Conservation (phyloP, 139 green algal species). For the Deuterostichococcus epilithicus region DNA sequence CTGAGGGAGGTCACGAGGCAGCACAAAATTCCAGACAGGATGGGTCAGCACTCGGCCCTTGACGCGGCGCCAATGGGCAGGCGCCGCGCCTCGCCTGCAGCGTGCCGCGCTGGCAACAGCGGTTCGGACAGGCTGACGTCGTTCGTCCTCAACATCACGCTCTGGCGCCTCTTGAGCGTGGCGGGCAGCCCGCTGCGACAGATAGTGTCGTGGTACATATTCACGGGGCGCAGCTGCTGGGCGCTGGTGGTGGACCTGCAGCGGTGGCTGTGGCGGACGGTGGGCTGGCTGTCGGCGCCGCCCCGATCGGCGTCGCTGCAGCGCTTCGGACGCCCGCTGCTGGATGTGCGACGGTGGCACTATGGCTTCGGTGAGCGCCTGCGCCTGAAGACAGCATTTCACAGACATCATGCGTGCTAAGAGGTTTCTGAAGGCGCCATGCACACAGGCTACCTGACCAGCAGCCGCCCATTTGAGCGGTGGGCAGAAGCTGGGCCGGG, state of each 20-base stretch:
- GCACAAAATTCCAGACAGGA: no score
- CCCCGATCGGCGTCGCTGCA: constrained; percentile 21
- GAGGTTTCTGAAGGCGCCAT: no score
- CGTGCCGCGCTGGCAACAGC: neutral
- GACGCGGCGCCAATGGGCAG: neutral
- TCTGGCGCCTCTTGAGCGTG: neutral
- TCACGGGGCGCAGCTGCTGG: constrained; percentile 14
- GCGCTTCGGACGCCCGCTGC: constrained; percentile 12
- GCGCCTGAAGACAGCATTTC: no score
- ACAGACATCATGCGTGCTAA: no score
- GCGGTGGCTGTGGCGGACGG: constrained; percentile 23
- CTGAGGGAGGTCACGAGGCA: no score
- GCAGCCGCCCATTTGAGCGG: no score
- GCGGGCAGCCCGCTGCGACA: constrained; percentile 15
- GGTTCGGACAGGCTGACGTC: neutral
- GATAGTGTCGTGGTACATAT: constrained; percentile 7
- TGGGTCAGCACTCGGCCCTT: no score
- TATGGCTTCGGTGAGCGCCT: constrained; percentile 58
- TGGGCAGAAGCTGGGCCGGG: neutral
- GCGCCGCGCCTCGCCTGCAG: neutral
- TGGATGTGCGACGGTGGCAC: constrained; percentile 61
- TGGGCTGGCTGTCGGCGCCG: constrained; percentile 57
- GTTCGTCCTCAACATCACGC: constrained; percentile 7
- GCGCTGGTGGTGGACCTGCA: constrained; percentile 33
- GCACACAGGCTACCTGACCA: no score